Conservation (phyloP, 768 basidiomycete species). For the Xerocomellus chrysenteron region DNA sequence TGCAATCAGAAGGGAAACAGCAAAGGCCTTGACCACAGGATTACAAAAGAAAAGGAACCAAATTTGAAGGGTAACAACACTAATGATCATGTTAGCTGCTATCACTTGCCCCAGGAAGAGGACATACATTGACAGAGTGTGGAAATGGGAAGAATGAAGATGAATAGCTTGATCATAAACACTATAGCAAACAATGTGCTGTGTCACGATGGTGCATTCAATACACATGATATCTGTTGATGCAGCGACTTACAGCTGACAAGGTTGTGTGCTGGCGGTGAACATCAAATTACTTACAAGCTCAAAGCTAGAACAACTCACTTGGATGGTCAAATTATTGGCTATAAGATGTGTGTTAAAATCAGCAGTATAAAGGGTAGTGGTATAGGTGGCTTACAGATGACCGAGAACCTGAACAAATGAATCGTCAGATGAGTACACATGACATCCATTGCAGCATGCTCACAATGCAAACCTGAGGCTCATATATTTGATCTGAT, state of each 20-base stretch:
- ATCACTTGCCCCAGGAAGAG: neutral
- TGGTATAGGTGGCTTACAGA: neutral
- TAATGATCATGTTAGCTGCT: neutral
- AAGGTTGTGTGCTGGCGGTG: neutral
- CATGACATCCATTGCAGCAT: neutral
- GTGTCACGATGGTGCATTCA: neutral
- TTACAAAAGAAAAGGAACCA: constrained; percentile 15
- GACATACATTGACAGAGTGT: constrained; percentile 10
- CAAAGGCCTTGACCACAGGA: neutral
- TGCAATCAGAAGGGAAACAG: neutral
- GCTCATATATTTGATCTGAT: constrained; percentile 7
- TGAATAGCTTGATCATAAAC: neutral
- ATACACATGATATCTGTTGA: neutral
- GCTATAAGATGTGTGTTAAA: neutral
- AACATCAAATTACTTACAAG: neutral
- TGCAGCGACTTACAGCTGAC: neutral
- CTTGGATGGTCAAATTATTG: neutral
- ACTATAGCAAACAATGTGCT: no score
- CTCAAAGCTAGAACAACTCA: neutral
- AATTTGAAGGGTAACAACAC: constrained; percentile 14
- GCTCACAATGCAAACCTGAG: constrained; percentile 4
- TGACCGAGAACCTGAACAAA: neutral
- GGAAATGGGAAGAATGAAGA: constrained; percentile 3
- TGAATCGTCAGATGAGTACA: neutral
- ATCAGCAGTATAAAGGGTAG: neutral